Evolutionary conservation across 1,139 yeast species (phyloP).

Genomic region (Protomyces macrosporus): DNA sequence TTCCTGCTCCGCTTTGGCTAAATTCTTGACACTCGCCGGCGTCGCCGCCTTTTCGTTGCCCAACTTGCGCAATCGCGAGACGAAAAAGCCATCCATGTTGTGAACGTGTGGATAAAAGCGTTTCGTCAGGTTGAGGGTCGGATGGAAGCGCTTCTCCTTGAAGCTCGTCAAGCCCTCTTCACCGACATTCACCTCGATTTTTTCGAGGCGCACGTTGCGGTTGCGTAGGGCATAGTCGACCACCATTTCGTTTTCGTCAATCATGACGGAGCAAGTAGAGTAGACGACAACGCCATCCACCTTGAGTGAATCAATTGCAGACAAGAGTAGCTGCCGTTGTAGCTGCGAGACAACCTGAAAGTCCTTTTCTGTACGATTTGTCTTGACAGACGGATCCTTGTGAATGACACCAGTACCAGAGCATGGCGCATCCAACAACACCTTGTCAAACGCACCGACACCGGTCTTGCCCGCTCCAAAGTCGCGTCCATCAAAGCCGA

Average conservation of each 20-base stretch:
- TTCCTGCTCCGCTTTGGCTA: conserved; percentile 28
- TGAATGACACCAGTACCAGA: conserved; percentile 99
- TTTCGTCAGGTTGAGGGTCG: conserved; percentile 71
- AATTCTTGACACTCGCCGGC: conserved; percentile 18
- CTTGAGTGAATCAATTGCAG: conserved; percentile 93
- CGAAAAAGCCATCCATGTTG: conserved; percentile 97
- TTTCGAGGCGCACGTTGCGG: conserved; percentile 91
- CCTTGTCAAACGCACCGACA: conserved; percentile 95
- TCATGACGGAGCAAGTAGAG: conserved; percentile 97
- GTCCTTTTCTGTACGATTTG: conserved; percentile 90
- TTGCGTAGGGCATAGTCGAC: conserved; percentile 96
- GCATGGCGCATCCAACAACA: conserved; percentile 95
- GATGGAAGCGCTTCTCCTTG: conserved; percentile 86
- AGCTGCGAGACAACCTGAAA: conserved; percentile 94
- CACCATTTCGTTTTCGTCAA: conserved; percentile 96
- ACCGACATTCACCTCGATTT: conserved; percentile 89
- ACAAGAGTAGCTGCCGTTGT: conserved; percentile 84
- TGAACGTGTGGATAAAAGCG: conserved; percentile 98
- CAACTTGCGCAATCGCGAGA: conserved; percentile 89
- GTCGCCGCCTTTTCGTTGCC: conserved; percentile 59
- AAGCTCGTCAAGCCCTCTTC: conserved; percentile 90
- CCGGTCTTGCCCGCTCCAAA: conserved; percentile 78
- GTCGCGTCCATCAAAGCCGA: conserved; percentile 97
- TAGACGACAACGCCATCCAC: conserved; percentile 94
- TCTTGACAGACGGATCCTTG: conserved; percentile 92